A percentile compares a stretch with the other conserved stretches of the same genome.
Conservation (phyloP, 1,284 basidiomycete species). For the Puccinia hordei region DNA sequence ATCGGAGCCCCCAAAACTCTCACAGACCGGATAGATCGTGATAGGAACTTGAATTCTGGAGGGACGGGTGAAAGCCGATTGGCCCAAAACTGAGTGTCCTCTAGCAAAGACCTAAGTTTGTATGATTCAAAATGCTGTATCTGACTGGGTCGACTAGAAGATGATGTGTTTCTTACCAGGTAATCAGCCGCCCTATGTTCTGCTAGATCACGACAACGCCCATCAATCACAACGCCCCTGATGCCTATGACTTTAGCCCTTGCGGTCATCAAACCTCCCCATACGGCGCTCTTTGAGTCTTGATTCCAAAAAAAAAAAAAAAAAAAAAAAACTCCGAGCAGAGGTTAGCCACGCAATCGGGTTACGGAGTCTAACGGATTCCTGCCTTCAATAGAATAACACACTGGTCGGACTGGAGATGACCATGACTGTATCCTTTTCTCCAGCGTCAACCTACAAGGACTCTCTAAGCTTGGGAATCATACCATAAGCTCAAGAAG, state of each 20-base stretch:
- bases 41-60: conserved; percentile 76
- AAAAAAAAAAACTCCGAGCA: conserved; percentile 4
- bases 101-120: conserved; percentile 67
- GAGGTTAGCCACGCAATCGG: neutral
- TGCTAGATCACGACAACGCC: conserved; percentile 76
- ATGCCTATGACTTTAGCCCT: conserved; percentile 72
- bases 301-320: conserved; percentile 28
- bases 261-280: conserved; percentile 88
- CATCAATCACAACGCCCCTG: conserved; percentile 74
- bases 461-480: neutral
- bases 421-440: conserved; percentile 60
- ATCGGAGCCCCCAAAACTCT: neutral
- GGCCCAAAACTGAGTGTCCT: conserved; percentile 81
- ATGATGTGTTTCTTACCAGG: conserved; percentile 61
- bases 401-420: conserved; percentile 48
- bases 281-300: conserved; percentile 80
- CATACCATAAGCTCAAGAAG: conserved; percentile 71
- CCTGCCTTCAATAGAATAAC: neutral
- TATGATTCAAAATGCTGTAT: conserved; percentile 33
- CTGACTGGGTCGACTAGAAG: neutral
- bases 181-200: conserved; percentile 74
- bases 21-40: conserved; percentile 64
- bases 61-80: conserved; percentile 81
- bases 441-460: conserved; percentile 68
- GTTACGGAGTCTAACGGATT: neutral